Conservation (phyloP, 2,329 filamentous ascomycete genomes). For the Fusarium cicatricum region DNA sequence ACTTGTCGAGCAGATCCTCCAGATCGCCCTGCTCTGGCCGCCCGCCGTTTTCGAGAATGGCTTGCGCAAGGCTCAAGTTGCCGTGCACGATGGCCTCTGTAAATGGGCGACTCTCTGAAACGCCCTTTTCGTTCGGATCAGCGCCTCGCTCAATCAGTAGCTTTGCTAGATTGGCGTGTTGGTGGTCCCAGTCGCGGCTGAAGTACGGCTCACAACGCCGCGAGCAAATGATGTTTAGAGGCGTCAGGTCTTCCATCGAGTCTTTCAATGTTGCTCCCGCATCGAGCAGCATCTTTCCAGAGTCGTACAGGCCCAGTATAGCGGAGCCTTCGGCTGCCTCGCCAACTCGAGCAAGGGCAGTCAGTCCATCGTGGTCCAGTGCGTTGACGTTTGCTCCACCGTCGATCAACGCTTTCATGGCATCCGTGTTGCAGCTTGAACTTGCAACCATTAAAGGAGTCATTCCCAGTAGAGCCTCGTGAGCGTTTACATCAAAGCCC, state of each 20-base stretch:
- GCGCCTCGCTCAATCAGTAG: conserved; percentile 40
- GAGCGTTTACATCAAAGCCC: conserved; percentile 40
- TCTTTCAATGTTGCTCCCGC: conserved; percentile 34
- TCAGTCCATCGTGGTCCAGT: conserved; percentile 38
- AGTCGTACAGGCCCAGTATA: conserved; percentile 32
- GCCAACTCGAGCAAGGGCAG: conserved; percentile 36
- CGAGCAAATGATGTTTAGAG: conserved; percentile 39
- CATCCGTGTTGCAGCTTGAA: conserved; percentile 38
- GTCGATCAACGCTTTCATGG: conserved; percentile 37
- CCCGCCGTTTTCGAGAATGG: conserved; percentile 38
- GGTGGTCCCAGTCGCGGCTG: conserved; percentile 37
- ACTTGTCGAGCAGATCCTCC: conserved; percentile 29
- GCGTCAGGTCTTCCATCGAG: conserved; percentile 35
- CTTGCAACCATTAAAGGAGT: conserved; percentile 42
- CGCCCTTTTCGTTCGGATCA: conserved; percentile 40
- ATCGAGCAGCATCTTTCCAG: conserved; percentile 39
- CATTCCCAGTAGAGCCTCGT: conserved; percentile 40
- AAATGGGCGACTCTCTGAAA: conserved; percentile 31
- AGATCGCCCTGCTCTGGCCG: conserved; percentile 38
- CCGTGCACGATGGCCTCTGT: conserved; percentile 37
- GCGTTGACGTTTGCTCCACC: conserved; percentile 39
- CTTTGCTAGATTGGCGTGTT: conserved; percentile 38
- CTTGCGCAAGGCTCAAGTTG: conserved; percentile 34
- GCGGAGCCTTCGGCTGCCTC: conserved; percentile 38
- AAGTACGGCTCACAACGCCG: conserved; percentile 37